phyloP scores from a whole-genome alignment of 345 rosid species.

The Cardiospermum halicacabum region DNA sequence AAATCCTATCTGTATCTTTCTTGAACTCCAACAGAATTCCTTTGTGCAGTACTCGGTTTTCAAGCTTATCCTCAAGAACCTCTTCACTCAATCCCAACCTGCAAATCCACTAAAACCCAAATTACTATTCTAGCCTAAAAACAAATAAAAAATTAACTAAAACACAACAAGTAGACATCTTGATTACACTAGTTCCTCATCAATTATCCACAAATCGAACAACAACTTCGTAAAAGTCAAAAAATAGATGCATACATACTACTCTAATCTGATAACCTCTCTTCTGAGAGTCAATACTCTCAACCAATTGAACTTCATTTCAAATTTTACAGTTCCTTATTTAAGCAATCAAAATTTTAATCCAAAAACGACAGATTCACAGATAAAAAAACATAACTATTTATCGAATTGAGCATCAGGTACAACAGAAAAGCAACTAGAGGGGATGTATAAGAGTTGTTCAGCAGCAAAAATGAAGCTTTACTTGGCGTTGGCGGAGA shows the following conservation, averaged over 20 bases:
- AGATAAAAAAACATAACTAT: too few relatives aligned
- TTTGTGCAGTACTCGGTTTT: slow-evolving; percentile 44
- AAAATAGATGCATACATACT: not conserved
- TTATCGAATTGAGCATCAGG: too few relatives aligned
- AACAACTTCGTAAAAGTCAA: not conserved
- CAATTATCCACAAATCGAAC: not conserved
- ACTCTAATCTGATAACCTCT: not conserved
- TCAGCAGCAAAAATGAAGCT: slow-evolving; percentile 5
- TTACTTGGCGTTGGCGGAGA: slow-evolving; percentile 72
- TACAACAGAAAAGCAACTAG: too few relatives aligned
- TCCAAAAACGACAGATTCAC: too few relatives aligned
- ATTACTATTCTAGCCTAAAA: not conserved
- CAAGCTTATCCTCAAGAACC: slow-evolving; percentile 66
- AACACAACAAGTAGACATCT: not conserved
- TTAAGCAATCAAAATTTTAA: too few relatives aligned
- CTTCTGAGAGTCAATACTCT: too few relatives aligned
- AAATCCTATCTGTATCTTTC: slow-evolving; percentile 72
- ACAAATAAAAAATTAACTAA: not conserved
- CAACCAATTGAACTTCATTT: too few relatives aligned
- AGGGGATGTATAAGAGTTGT: too few relatives aligned
- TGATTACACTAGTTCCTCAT: not conserved
- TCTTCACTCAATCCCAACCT: slow-evolving; percentile 62
- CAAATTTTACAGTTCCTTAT: too few relatives aligned
- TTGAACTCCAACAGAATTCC: slow-evolving; percentile 85
- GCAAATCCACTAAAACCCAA: slow-evolving; percentile 22